Evolutionary conservation across 768 basidiomycete genomes (phyloP).

Genomic region (Termitomyces titanicus): DNA sequence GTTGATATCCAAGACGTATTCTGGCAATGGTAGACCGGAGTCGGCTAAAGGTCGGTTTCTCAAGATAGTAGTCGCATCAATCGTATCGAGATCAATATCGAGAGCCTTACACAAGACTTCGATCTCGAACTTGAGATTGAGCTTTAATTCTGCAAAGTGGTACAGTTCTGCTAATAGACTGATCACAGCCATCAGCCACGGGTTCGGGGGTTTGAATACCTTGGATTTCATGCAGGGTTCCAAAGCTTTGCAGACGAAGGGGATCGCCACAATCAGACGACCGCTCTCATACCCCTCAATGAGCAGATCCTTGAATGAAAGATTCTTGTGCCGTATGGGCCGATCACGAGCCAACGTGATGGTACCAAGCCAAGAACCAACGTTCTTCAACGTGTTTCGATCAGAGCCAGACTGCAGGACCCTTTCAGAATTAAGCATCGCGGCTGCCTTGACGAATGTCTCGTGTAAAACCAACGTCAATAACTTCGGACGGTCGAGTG

Average conservation of each 20-base stretch:
- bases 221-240: constrained; percentile 86
- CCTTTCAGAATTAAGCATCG: constrained; percentile 87
- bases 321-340: constrained; percentile 89
- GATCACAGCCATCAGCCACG: constrained; percentile 97
- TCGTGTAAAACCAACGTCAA: constrained; percentile 87
- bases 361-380: constrained; percentile 91
- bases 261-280: constrained; percentile 89
- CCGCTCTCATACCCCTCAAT: constrained; percentile 93
- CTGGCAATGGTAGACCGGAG: constrained; percentile 64
- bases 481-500: constrained; percentile 64
- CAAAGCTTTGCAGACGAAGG: constrained; percentile 96
- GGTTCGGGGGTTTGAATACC: constrained; percentile 95
- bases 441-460: constrained; percentile 83
- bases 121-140: constrained; percentile 98
- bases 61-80: constrained; percentile 82
- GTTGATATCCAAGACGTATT: constrained; percentile 80
- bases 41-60: constrained; percentile 70
- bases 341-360: constrained; percentile 91
- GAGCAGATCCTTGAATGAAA: constrained; percentile 97
- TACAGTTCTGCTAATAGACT: constrained; percentile 93
- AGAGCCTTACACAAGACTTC: constrained; percentile 94
- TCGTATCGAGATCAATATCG: constrained; percentile 77
- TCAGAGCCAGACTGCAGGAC: constrained; percentile 84
- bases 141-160: constrained; percentile 91
- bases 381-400: constrained; percentile 85